Percentiles rank a stretch among this genome's conserved stretches.
phyloP scores from a whole-genome alignment of 2,329 filamentous ascomycete species.

The Exophiala lecanii-corni region DNA sequence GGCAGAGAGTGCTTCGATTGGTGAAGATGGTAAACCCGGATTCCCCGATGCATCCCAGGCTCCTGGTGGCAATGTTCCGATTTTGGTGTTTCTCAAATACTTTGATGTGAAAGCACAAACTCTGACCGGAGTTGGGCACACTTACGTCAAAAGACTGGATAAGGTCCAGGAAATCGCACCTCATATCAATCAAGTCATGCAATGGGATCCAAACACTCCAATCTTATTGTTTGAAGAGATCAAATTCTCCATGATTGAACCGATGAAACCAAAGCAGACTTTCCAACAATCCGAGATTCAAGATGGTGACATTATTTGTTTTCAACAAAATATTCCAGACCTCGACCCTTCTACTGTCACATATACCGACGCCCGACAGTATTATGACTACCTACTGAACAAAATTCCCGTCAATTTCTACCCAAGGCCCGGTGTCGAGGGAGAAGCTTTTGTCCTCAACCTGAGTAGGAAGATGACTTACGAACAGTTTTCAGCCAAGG shows the following conservation, averaged over 20 bases:
- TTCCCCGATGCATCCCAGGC: slow-evolving; percentile 52
- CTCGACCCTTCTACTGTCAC: slow-evolving; percentile 41
- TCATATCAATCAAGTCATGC: slow-evolving; percentile 74
- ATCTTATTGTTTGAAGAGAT: slow-evolving; percentile 90
- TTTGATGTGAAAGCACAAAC: slow-evolving; percentile 76
- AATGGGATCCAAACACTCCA: slow-evolving; percentile 71
- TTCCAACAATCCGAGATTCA: slow-evolving; percentile 90
- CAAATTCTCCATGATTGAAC: slow-evolving; percentile 95
- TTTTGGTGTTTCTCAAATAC: slow-evolving; percentile 87
- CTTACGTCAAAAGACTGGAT: slow-evolving; percentile 83
- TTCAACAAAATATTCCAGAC: slow-evolving; percentile 61
- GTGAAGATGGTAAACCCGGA: slow-evolving; percentile 62
- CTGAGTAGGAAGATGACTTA: slow-evolving; percentile 87
- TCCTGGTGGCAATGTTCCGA: slow-evolving; percentile 46
- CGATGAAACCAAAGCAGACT: slow-evolving; percentile 84
- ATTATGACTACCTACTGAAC: slow-evolving; percentile 90
- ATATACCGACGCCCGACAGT: slow-evolving; percentile 68
- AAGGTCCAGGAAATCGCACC: slow-evolving; percentile 81
- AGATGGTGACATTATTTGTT: slow-evolving; percentile 94
- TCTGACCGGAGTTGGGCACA: slow-evolving; percentile 70
- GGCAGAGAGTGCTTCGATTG: slow-evolving; percentile 68
- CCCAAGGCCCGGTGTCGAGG: slow-evolving; percentile 49
- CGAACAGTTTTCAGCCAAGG: slow-evolving; percentile 77
- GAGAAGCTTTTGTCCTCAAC: slow-evolving; percentile 69
- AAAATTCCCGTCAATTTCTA: slow-evolving; percentile 74